Evolutionary conservation across 2,329 filamentous ascomycete species (phyloP), one percentile per base, ranked within the genome.

Genomic region (Ophiostoma sp.): DNA sequence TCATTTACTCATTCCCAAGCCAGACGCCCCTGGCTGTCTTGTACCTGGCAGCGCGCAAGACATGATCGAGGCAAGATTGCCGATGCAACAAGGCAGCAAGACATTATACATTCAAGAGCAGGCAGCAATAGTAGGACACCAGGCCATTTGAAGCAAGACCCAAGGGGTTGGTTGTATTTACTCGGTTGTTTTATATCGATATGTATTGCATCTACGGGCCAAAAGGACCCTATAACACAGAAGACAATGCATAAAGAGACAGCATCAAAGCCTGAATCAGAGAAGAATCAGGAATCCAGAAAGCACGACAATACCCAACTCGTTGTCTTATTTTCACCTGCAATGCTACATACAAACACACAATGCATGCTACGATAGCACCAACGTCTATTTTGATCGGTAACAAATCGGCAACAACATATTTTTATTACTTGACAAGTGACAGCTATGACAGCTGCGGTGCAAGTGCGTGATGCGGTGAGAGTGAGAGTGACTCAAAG

Each of bases 11-110:
- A 41, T 60, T 15, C 10, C 27, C 23, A 33, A 33, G 57, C 57
- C 52, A 20, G 23, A 17, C 57, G 13, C 35, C 35, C 62, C 39
- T 67, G 64, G 64, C 36, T 48, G 64, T 67, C 23, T 39, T 31
- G 64, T 66, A 67, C n/a, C 36, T 67, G 36, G 65, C 13, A 6
- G 35, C 64, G 64, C 6, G 23, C 65, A n/a, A 44, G 65, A 67
- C 65, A 67, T 62, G 27, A 33, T 33, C 11, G 17, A 6, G 57
- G 57, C 57, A 31, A 33, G 15, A 31, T 62, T 33, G 27, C 57
- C 23, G 27, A 62, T 62, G 62, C 62, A 23, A 41, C 35, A 65
- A 23, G 20, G 52, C 27, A 17, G 15, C 27, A 31, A 57, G 52
- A 57, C 23, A 52, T 23, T n/a, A 41, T 11, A 41, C 15, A 15